Base-by-base conservation (phyloP, 805 yeast species). In the Candida easanensis region DNA sequence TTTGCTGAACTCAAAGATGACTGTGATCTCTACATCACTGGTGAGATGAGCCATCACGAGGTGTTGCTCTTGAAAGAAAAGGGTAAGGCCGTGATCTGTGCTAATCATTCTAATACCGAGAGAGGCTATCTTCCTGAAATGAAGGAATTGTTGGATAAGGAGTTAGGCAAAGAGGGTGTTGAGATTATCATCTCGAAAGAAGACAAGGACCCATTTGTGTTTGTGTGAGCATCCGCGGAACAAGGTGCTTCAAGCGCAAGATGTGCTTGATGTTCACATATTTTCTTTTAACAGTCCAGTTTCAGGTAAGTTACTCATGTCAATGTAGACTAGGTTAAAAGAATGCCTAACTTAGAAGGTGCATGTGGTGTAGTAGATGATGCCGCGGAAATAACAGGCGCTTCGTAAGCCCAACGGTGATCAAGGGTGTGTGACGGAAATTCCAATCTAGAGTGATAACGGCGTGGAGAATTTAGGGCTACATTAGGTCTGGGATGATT, bases 21-120 rank as follows among this genome's bases (percentile, higher is more conserved):
- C 5, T 52, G 40, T 3, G 98, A 93, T 55, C 68, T 89, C 33
- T 84, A 76, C 60, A 77, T 80, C 56, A 90, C 99, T 0, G 99
- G 99, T 2, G 99, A 93, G 60, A 66, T 93, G 52, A 83, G 96
- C 19, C 99, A 93, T 57, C 99, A 93, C 59, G 97, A 93, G 61
- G 84, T 85, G 9, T 71, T 93, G 31, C 76, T 64, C 44, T 71
- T 82, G 50, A 78, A 73, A 38, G 98, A 91, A 54, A 55, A 68
- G 14, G 96, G 96, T 0, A 70, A 79, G 15, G 69, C 79, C 9
- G 88, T 89, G 3, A 71, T 93, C 36, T 77, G 80, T 3, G 85
- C 95, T 55, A 91, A 91, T 56, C 99, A 93, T 58, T 77, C 95
- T 16, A 91, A 91, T 61, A 88, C 97, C 0, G 99, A 93, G 64